phyloP scores from a whole-genome alignment of 1,284 basidiomycete species.

The Ustilago lituana region DNA sequence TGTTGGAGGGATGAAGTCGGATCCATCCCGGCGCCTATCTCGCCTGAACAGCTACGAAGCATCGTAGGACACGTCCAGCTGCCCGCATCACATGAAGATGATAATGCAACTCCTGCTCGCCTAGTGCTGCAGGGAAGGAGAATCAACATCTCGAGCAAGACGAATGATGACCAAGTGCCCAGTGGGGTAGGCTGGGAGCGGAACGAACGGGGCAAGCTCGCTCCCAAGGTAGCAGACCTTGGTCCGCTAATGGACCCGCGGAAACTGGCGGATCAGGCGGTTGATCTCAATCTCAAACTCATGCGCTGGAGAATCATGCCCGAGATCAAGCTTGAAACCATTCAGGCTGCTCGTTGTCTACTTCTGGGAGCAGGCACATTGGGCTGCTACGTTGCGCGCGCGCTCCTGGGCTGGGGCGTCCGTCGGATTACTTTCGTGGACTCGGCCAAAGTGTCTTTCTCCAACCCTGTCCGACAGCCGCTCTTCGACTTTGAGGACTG shows the following conservation, averaged over 20 bases:
- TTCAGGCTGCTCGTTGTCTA: constrained; percentile 81
- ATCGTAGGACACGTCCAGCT: constrained; percentile 25
- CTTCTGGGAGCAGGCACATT: constrained; percentile 93
- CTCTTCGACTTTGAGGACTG: constrained; percentile 95
- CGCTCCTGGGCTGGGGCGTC: constrained; percentile 88
- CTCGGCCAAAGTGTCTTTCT: constrained; percentile 89
- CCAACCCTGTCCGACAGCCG: constrained; percentile 95
- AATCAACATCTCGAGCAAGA: constrained; percentile 21
- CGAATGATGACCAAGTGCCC: constrained; percentile 67
- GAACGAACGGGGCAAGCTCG: constrained; percentile 83
- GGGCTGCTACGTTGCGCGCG: constrained; percentile 93
- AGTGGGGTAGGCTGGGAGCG: constrained; percentile 93
- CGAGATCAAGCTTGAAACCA: constrained; percentile 83
- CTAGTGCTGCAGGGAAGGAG: constrained; percentile 3
- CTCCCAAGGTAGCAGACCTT: constrained; percentile 86
- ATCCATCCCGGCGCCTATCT: background rate
- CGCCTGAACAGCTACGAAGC: constrained; percentile 5
- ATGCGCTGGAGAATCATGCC: constrained; percentile 98
- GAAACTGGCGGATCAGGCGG: constrained; percentile 89
- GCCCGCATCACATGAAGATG: background rate
- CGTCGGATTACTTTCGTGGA: constrained; percentile 92
- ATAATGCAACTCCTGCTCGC: background rate
- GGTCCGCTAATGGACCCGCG: constrained; percentile 93
- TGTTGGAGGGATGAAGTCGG: constrained; percentile 60
- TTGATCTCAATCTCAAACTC: constrained; percentile 94